Evolutionary conservation across 768 basidiomycete species (phyloP), one percentile per base, ranked within the genome.

Genomic region (Trametes cingulata): DNA sequence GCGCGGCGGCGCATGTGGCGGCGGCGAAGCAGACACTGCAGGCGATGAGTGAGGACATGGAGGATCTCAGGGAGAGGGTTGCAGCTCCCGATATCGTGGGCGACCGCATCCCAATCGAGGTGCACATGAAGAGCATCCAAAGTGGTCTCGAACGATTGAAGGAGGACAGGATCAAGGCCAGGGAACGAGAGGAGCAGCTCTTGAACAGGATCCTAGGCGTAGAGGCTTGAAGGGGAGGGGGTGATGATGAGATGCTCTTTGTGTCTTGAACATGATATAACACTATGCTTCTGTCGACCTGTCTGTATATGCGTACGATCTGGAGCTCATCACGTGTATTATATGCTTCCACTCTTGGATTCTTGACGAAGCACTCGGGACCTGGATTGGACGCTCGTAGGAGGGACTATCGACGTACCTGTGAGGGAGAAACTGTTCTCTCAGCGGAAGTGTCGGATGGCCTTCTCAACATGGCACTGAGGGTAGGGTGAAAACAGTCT

Each of bases 51-150:
- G 85, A 82, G 36, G 89, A 91, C 62, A 84, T 92, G 78, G 88
- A 90, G 68, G 88, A 90, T 43, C 73, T 93, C 60, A 77, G 90
- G 61, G 87, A 90, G 68, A 77, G 87, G 17, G 87, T 90, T 1
- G 81, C 88, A 4, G 81, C 83, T 33, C 90, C 91, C 1, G 84
- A 85, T 50, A 72, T 92, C 5, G 70, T 82, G 12, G 85, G 82
- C 5, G 72, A 81, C n/a, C 75, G 74, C 41, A 77, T 91, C 15
- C 87, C 90, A 4, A 75, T 87, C 4, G 85, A 87, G 58, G 89
- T 91, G 20, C 90, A 92, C 65, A 84, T 92, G 72, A 82, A 82
- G 74, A 90, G 85, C 60, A 90, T 93, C 64, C 75, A 75, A 68
- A 76, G 67, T 37, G 89, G 90, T 7, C 64, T 91, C 65, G 81